Base-by-base conservation (phyloP, 2,329 filamentous ascomycete species). In the Sporothrix protearum region DNA sequence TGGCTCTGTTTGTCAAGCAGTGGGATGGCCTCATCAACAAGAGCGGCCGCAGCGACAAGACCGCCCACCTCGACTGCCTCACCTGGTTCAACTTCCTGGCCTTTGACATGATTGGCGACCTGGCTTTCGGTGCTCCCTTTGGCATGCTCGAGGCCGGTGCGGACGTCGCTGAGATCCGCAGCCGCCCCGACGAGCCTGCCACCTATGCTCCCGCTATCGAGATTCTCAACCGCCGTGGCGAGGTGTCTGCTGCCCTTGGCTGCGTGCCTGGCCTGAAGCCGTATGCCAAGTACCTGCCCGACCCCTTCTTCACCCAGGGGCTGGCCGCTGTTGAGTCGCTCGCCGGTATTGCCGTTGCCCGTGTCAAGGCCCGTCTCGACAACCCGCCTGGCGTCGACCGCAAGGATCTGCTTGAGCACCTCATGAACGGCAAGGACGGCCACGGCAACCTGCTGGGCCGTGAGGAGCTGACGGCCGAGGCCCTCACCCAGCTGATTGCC, bases 351-450 rank as follows among this genome's bases (percentile, higher is more conserved):
- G 94, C 94, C 39, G 91, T 95, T 71, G 93, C 94, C 0, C 87
- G 92, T 5, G 94, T 97, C 67, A 90, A 89, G 75, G 85, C 88
- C 22, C 88, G 94, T 19, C 83, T 97, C 0, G 90, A 91, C 10
- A 88, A 88, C 72, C 89, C 91, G n/a, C 87, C 86, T 1, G 82
- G 87, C 5, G 85, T 87, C 28, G 85, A 88, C 47, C 91, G 94
- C 73, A 90, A 91, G 66, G 94, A 97, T 77, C 86, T 97, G 0
- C 89, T 97, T 4, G 89, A 92, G 1, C 87, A 92, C 1, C 83
- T 97, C 10, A 95, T 96, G 88, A 91, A 96, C 80, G 93, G 92
- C 64, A 90, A 91, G 71, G 93, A 97, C 79, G 91, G 92, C 73
- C 91, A 88, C 30, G 94, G 93, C 71, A 83, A 92, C 72, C 90